These are phyloP conservation scores for Alopecurus myosuroides DNA, from an alignment of 176 grass and related monocot genomes.

Conservation along the genomic window DNA sequence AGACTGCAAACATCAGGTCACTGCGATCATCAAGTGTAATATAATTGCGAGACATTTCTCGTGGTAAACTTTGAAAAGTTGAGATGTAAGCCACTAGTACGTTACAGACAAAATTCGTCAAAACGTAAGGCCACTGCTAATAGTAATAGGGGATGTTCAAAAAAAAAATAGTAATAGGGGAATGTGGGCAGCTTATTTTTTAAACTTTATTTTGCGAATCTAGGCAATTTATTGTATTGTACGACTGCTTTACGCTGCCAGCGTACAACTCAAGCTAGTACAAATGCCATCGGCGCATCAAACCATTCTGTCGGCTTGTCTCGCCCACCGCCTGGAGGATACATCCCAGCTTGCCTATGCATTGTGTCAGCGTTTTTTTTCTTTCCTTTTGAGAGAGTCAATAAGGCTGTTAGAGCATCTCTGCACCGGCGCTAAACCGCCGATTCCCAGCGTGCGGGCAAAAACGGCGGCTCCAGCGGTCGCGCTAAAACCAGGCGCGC, in stretches of 20 bases:
- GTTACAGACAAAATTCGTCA: not conserved
- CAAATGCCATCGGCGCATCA: constrained; percentile 12
- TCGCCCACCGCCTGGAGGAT: not conserved
- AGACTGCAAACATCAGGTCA: too few species aligned
- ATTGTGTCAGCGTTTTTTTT: not conserved
- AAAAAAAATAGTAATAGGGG: too few species aligned
- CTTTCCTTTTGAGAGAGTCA: too few species aligned
- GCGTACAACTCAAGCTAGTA: not conserved
- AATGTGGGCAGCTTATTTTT: not conserved
- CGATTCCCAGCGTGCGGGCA: too few species aligned
- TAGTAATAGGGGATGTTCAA: too few species aligned
- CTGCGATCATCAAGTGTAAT: not conserved
- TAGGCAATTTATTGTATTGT: not conserved
- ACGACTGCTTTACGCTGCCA: not conserved
- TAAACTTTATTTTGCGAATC: too few species aligned
- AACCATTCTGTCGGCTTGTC: not conserved
- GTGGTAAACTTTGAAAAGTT: too few species aligned
- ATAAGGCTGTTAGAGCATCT: too few species aligned
- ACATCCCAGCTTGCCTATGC: not conserved
- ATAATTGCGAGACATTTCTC: not conserved
- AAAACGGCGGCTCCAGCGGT: too few species aligned
- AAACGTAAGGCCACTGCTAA: not conserved
- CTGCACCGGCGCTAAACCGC: too few species aligned
- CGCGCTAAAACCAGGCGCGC: too few species aligned
- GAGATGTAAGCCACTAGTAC: not conserved